phyloP scores from a whole-genome alignment of 306 rosid genomes.

The Oxytropis ochrocephala region DNA sequence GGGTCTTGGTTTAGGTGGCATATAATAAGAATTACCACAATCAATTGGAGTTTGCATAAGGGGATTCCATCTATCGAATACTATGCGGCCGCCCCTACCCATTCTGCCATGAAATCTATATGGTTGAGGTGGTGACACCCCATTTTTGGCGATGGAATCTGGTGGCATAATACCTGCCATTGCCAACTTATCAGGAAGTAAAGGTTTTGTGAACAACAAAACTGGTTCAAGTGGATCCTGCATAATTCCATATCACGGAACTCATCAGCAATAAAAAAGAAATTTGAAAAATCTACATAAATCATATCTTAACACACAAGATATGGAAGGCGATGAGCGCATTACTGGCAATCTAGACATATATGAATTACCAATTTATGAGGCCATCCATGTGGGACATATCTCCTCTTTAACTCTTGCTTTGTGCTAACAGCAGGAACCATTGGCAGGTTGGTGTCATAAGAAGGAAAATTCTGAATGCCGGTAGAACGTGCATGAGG shows the following conservation, averaged over 20 bases:
- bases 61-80: slow-evolving; percentile 90
- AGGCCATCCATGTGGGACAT: slow-evolving; percentile 83
- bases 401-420: slow-evolving; percentile 70
- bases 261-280: slow-evolving; percentile 8
- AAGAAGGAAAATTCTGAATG: slow-evolving; percentile 35
- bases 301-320: neutral
- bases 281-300: neutral
- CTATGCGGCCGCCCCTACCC: slow-evolving; percentile 91
- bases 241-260: slow-evolving; percentile 28
- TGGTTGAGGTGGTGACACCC: slow-evolving; percentile 46
- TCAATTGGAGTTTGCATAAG: slow-evolving; percentile 80
- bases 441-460: slow-evolving; percentile 44
- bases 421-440: slow-evolving; percentile 50
- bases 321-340: neutral
- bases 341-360: neutral
- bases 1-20: slow-evolving; percentile 70
- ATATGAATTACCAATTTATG: slow-evolving; percentile 64
- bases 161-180: slow-evolving; percentile 77
- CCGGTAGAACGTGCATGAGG: slow-evolving; percentile 47
- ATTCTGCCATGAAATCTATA: slow-evolving; percentile 71
- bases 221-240: slow-evolving; percentile 97
- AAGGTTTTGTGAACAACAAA: slow-evolving; percentile 74
- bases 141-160: slow-evolving; percentile 46
- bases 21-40: slow-evolving; percentile 64
- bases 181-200: slow-evolving; percentile 86